Evolutionary conservation across 257 asterid species (phyloP).

Genomic region (Thymus mandschuricus): DNA sequence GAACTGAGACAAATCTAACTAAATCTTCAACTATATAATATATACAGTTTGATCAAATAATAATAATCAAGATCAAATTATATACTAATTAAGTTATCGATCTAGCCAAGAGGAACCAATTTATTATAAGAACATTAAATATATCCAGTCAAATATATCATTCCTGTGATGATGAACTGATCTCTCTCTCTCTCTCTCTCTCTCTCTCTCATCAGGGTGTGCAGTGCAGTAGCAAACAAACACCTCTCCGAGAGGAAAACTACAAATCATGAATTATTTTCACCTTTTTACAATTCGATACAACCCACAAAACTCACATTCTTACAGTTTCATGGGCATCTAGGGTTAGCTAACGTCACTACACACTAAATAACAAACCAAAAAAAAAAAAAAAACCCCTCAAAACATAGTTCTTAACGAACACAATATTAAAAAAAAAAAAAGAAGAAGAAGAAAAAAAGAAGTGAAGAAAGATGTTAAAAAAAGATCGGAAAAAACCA

Average conservation of each 20-base stretch:
- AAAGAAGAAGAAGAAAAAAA: neutral
- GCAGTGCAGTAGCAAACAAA: neutral
- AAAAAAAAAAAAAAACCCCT: neutral
- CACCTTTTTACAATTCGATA: constrained; percentile 28
- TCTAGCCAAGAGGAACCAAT: neutral
- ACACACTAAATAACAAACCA: neutral
- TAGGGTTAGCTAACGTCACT: constrained; percentile 27
- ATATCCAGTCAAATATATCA: constrained; percentile 2
- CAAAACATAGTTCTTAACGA: constrained; percentile 3
- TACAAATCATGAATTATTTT: neutral
- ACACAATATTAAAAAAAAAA: too few relatives aligned
- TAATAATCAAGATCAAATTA: too few relatives aligned
- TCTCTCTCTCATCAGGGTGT: constrained; percentile 39
- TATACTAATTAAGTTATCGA: neutral
- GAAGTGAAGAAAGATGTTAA: constrained; percentile 4
- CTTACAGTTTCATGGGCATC: constrained; percentile 30
- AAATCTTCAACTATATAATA: too few relatives aligned
- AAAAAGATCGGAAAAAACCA: constrained; percentile 36
- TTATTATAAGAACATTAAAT: constrained; percentile 3
- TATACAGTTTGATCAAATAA: too few relatives aligned
- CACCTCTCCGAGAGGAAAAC: constrained; percentile 48
- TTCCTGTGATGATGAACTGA: neutral
- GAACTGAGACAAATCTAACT: neutral
- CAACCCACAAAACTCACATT: constrained; percentile 33
- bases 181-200: constrained; percentile 28